These are phyloP conservation scores for Phytophthora litchii DNA, from an alignment of 352 stramenopile species.

Conservation along the genomic window DNA sequence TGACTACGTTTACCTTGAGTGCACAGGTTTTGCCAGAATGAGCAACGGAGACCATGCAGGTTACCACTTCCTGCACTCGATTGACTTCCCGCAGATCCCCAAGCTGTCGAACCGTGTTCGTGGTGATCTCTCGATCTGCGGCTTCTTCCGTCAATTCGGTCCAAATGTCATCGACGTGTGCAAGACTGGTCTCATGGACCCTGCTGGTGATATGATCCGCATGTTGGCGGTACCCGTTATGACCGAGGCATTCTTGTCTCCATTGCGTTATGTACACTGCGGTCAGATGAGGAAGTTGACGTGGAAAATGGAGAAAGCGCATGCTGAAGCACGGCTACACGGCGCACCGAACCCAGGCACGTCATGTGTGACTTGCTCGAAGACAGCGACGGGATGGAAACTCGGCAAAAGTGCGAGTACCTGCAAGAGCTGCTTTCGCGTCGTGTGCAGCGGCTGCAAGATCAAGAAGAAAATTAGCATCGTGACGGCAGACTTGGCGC, in stretches of 20 bases:
- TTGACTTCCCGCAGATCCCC: constrained; percentile 51
- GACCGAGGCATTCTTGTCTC: constrained; percentile 43
- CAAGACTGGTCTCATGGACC: constrained; percentile 41
- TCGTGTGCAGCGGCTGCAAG: constrained; percentile 39
- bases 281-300: constrained; percentile 69
- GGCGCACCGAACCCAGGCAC: constrained; percentile 27
- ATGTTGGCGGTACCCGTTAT: constrained; percentile 40
- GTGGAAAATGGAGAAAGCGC: constrained; percentile 52
- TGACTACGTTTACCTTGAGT: constrained; percentile 65
- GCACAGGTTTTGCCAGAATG: constrained; percentile 45
- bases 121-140: constrained; percentile 52
- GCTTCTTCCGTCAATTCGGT: constrained; percentile 51
- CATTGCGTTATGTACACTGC: constrained; percentile 43
- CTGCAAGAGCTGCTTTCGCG: constrained; percentile 39
- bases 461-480: constrained; percentile 48
- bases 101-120: constrained; percentile 42
- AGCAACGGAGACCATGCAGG: constrained; percentile 53
- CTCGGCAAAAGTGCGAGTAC: constrained; percentile 31
- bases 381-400: constrained; percentile 26
- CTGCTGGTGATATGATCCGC: constrained; percentile 44
- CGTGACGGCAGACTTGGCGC: constrained; percentile 37
- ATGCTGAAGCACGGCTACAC: constrained; percentile 30
- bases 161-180: constrained; percentile 56
- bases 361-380: constrained; percentile 32
- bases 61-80: constrained; percentile 68